These are phyloP conservation scores for Colletotrichum costaricense DNA, from an alignment of 2,329 filamentous ascomycete species.

Conservation along the genomic window DNA sequence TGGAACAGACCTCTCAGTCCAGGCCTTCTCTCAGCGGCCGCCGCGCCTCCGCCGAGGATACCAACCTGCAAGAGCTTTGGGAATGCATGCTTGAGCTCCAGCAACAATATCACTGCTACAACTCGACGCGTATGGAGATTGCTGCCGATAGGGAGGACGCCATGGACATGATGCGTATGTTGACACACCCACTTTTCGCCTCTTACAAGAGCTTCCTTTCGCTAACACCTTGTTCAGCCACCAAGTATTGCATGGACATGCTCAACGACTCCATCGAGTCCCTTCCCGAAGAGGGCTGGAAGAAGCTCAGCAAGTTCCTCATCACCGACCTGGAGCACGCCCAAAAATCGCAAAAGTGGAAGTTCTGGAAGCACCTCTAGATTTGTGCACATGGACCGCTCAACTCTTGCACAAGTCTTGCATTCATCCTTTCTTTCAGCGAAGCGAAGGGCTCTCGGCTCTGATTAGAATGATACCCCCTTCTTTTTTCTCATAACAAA, in stretches of 20 bases:
- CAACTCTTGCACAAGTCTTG: background rate
- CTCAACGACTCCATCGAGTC: conserved; percentile 40
- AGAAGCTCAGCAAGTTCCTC: conserved; percentile 37
- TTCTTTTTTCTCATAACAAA: conserved; percentile 11
- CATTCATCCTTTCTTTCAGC: conserved; percentile 10
- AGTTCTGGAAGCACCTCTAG: conserved; percentile 38
- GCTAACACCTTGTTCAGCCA: conserved; percentile 33
- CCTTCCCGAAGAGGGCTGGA: conserved; percentile 39
- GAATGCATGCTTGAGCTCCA: conserved; percentile 37
- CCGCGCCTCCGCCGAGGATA: conserved; percentile 26
- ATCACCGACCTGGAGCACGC: conserved; percentile 15
- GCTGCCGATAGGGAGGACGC: conserved; percentile 34
- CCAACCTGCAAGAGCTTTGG: conserved; percentile 34
- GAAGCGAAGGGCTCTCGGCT: conserved; percentile 9
- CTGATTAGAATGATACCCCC: conserved; percentile 35
- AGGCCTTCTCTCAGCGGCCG: conserved; percentile 25
- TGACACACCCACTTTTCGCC: background rate
- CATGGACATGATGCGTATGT: conserved; percentile 36
- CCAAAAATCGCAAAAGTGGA: conserved; percentile 36
- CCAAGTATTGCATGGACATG: conserved; percentile 38
- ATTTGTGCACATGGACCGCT: background rate
- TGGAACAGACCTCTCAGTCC: background rate
- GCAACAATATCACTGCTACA: conserved; percentile 37
- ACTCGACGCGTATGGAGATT: conserved; percentile 37
- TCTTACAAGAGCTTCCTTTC: background rate